phyloP scores from a whole-genome alignment of 495 filamentous ascomycete genomes.

The Hapsidospora chrysogenum region DNA sequence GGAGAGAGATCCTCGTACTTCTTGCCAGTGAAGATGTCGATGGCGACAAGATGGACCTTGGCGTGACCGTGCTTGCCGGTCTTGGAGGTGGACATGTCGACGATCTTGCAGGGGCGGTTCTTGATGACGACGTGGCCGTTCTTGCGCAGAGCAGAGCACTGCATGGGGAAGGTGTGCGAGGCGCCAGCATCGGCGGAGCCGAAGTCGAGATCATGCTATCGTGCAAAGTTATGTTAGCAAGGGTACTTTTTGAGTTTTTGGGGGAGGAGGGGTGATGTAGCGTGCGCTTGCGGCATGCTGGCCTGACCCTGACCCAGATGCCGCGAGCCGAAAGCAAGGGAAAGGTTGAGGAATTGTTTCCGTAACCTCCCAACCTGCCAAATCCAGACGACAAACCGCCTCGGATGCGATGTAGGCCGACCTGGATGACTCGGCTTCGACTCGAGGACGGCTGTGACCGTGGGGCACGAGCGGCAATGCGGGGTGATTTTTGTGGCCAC shows the following conservation, averaged over 20 bases:
- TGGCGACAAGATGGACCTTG: slow-evolving; percentile 94
- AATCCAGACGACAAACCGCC: too few species aligned
- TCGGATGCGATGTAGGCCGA: too few species aligned
- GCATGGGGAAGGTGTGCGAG: slow-evolving; percentile 87
- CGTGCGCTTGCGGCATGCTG: too few species aligned
- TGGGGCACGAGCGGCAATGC: too few species aligned
- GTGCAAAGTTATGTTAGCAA: too few species aligned
- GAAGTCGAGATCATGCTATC: slow-evolving; percentile 82
- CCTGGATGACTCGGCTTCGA: too few species aligned
- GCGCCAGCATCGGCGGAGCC: slow-evolving; percentile 86
- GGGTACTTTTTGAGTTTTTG: too few species aligned
- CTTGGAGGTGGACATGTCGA: slow-evolving; percentile 99
- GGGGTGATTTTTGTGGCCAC: slow-evolving; percentile 6
- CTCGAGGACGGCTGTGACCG: too few species aligned
- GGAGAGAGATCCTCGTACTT: slow-evolving; percentile 98
- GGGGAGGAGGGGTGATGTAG: too few species aligned
- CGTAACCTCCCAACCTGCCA: too few species aligned
- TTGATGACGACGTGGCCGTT: slow-evolving; percentile 97
- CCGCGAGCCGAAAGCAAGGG: slow-evolving; percentile 4
- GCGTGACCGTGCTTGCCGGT: slow-evolving; percentile 99
- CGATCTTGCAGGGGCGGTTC: slow-evolving; percentile 96
- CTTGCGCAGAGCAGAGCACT: slow-evolving; percentile 98
- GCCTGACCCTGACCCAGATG: too few species aligned
- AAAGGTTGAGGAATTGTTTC: slow-evolving; percentile 4
- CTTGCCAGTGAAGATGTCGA: slow-evolving; percentile 99